Base-by-base conservation (phyloP, 768 basidiomycete genomes). In the Rhodocollybia butyracea region DNA sequence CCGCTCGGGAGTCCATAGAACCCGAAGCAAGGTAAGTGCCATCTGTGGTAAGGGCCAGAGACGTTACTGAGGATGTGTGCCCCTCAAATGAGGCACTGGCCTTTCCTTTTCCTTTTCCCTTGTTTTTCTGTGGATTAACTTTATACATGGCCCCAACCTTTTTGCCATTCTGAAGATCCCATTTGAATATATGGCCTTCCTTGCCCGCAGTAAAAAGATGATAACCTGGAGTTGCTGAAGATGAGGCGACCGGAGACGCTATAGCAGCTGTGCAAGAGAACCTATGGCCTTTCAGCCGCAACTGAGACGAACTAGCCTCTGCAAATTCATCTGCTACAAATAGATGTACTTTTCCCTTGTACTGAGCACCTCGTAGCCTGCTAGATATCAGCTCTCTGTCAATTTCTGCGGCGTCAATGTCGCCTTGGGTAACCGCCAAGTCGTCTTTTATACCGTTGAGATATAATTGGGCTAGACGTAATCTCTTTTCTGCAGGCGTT, bases 341-440 rank as follows among this genome's bases (percentile, higher is more conserved):
- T 39, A 89, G 69, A 70, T 94, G 89, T 7, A 94, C 76, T 70
- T 89, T 94, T 46, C 94, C 94, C 4, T 91, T 85, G 64, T 95
- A 86, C 60, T 94, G 88, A 45, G 94, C 70, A 5, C 96, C 94
- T 67, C 94, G 92, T 59, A 99, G 76, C 54, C 97, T 78, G 19
- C 94, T 80, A 41, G 90, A 90, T 58, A 99, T 91, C 59, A 98
- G 77, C 60, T 98, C 96, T 63, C 84, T 83, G 76, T 99, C 97
- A 26, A 98, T 86, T 62, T 98, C 95, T 1, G 91, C 94, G 4
- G 97, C 97, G 67, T 99, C 96, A 59, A 86, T 94, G 59, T 94
- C 94, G 31, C 89, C 91, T 48, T n/a, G 19, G 19, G 21, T 39
- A 24, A 94, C 94, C 56, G 86, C 92, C 83, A 19, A 11, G 41